Base-by-base conservation (phyloP, 345 rosid species). In the Eucalyptus melliodora region DNA sequence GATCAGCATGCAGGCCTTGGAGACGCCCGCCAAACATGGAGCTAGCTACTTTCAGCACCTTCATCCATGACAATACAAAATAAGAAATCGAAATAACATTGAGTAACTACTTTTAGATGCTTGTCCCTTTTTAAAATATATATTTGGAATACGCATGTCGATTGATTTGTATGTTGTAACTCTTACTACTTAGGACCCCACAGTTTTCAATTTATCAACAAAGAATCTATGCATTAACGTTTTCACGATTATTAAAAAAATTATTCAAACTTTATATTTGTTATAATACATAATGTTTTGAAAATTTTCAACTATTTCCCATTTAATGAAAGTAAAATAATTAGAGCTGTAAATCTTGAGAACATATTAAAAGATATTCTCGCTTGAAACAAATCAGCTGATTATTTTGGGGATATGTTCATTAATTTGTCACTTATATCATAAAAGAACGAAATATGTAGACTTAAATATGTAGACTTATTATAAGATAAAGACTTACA, bases 1-100 rank as follows among this genome's bases (percentile, higher is more conserved):
- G 88, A 47, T 91, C 87, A 11, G 27, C 88, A 13, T 88, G 90
- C 49, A 87, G 30, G 81, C 89, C 89, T 50, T 91, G 90, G 67
- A 92, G 87, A 31, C 62, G 53, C 17, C 81, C 89, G 89, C 92
- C 89, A 77, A 90, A 90, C 53, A 90, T 91, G 11, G 87, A 23
- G 55, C 90, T 91, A 72, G 90, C 92, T 7, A 91, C 10, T 86
- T 87, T 86, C 45, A 93, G 88, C 44, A 86, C 93, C 95, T 92
- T 72, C 83, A n/a, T n/a, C 80, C 62, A 49, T 49, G 51, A 21
- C 7, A 51, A 37, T 50, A 26, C 27, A 62, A 21, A 56, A 56
- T 56, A 56, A 56, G 62, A 56, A 56, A 5, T 24, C 13, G 30
- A 56, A 23, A 56, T 24, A 56, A 56, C 62, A 56, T 56, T 56